Percentiles rank a stretch among this genome's conserved stretches.
Evolutionary conservation across 805 yeast genomes (phyloP).

Genomic region (Suhomyces pyralidae): DNA sequence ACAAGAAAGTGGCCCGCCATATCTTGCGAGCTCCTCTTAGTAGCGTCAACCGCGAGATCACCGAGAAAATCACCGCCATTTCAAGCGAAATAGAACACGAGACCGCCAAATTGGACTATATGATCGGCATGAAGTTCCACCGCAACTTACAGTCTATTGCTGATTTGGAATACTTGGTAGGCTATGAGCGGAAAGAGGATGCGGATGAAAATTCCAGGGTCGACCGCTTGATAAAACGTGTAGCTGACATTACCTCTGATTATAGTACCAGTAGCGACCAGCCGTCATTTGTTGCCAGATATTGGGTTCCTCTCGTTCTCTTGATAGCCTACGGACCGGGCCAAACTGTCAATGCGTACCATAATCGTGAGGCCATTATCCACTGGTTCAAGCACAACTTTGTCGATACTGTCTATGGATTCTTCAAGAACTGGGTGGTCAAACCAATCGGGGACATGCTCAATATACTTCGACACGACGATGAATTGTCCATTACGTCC

Average conservation of each 20-base stretch:
- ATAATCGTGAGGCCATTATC: slow-evolving; percentile 51
- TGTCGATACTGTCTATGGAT: slow-evolving; percentile 61
- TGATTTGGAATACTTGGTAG: slow-evolving; percentile 7
- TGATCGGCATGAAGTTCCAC: slow-evolving; percentile 17
- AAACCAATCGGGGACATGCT: slow-evolving; percentile 71
- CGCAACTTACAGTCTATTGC: slow-evolving; percentile 7
- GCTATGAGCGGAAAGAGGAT: too few species aligned
- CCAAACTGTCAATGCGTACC: slow-evolving; percentile 40
- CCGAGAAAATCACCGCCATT: slow-evolving; percentile 18
- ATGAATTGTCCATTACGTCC: slow-evolving; percentile 72
- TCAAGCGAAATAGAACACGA: slow-evolving; percentile 20
- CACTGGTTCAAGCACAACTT: slow-evolving; percentile 59
- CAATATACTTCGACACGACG: slow-evolving; percentile 82
- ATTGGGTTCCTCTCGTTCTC: slow-evolving; percentile 60
- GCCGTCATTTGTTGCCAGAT: slow-evolving; percentile 47
- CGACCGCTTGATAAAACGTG: slow-evolving; percentile 1
- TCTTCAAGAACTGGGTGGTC: slow-evolving; percentile 79
- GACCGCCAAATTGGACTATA: slow-evolving; percentile 22
- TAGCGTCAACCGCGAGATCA: slow-evolving; percentile 25
- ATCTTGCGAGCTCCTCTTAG: slow-evolving; percentile 18
- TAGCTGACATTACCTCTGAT: neutral
- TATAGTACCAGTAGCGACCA: neutral
- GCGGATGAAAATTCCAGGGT: slow-evolving; percentile 5
- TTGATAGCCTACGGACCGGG: slow-evolving; percentile 53
- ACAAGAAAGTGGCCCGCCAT: slow-evolving; percentile 4